These are phyloP conservation scores for Talaromyces sp. DNA, from an alignment of 2,329 filamentous ascomycete species.

Conservation along the genomic window DNA sequence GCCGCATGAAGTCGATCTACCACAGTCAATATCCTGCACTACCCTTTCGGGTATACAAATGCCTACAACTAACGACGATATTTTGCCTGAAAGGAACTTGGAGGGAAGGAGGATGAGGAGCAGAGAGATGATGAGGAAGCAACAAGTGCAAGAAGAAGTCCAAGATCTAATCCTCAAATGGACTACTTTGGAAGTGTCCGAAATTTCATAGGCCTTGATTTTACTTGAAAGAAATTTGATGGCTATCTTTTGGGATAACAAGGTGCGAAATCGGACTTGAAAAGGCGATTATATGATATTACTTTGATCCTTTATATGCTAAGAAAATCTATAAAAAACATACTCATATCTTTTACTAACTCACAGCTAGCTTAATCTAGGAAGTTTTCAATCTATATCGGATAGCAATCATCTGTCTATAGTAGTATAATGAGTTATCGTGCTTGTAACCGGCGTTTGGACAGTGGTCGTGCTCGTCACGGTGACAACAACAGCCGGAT, in stretches of 20 bases:
- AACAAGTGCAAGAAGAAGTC: not conserved
- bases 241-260: not conserved
- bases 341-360: too few species aligned
- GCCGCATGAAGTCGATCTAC: not conserved
- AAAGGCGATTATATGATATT: not conserved
- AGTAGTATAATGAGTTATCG: not conserved
- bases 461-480: not conserved
- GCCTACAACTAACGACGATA: not conserved
- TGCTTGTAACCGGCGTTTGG: not conserved
- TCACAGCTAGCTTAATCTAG: not conserved
- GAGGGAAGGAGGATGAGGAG: not conserved
- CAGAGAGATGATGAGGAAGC: too few species aligned
- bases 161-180: not conserved
- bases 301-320: not conserved
- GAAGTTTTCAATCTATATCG: too few species aligned
- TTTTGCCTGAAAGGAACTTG: not conserved
- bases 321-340: not conserved
- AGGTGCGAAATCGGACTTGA: not conserved
- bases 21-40: not conserved
- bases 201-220: not conserved
- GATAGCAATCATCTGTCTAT: not conserved
- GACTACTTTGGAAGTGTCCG: not conserved
- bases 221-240: not conserved
- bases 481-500: not conserved
- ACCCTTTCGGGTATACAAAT: not conserved